These are phyloP conservation scores for Pseudophaeomoniella oleicola DNA, from an alignment of 2,329 filamentous ascomycete species.

Conservation along the genomic window DNA sequence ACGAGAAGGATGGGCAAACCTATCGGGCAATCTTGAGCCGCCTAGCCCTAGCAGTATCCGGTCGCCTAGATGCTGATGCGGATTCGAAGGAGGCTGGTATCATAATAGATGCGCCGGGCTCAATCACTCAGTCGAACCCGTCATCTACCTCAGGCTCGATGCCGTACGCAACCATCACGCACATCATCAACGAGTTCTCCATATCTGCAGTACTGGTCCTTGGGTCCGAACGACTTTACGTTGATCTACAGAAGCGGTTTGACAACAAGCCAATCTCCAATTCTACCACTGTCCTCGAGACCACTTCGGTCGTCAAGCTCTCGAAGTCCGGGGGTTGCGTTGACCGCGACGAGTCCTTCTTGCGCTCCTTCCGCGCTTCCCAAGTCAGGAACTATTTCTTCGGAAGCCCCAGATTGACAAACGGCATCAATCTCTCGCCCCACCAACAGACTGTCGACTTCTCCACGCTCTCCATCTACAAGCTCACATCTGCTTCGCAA, in stretches of 20 bases:
- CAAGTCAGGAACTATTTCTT: slow-evolving; percentile 92
- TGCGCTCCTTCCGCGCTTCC: slow-evolving; percentile 58
- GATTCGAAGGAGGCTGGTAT: slow-evolving; percentile 60
- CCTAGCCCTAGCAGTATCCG: slow-evolving; percentile 64
- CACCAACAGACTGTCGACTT: slow-evolving; percentile 78
- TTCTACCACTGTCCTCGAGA: slow-evolving; percentile 45
- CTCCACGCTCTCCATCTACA: slow-evolving; percentile 58
- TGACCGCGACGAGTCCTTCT: slow-evolving; percentile 57
- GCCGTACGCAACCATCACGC: slow-evolving; percentile 62
- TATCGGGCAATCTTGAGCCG: slow-evolving; percentile 63
- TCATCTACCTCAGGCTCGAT: slow-evolving; percentile 30
- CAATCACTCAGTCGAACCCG: slow-evolving; percentile 37
- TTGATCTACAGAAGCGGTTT: slow-evolving; percentile 60
- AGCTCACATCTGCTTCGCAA: slow-evolving; percentile 42
- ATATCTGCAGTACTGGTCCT: slow-evolving; percentile 73
- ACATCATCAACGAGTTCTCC: slow-evolving; percentile 58
- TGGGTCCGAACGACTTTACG: slow-evolving; percentile 62
- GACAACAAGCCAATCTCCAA: slow-evolving; percentile 32
- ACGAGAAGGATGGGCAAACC: slow-evolving; percentile 54
- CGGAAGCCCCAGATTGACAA: slow-evolving; percentile 42
- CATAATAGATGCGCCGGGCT: slow-evolving; percentile 70
- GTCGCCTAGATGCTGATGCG: slow-evolving; percentile 60
- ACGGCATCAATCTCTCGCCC: slow-evolving; percentile 60
- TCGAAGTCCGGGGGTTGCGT: slow-evolving; percentile 78
- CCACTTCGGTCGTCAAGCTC: slow-evolving; percentile 61